Conservation (phyloP, 1,284 basidiomycete genomes). For the Omphalotus olearius region DNA sequence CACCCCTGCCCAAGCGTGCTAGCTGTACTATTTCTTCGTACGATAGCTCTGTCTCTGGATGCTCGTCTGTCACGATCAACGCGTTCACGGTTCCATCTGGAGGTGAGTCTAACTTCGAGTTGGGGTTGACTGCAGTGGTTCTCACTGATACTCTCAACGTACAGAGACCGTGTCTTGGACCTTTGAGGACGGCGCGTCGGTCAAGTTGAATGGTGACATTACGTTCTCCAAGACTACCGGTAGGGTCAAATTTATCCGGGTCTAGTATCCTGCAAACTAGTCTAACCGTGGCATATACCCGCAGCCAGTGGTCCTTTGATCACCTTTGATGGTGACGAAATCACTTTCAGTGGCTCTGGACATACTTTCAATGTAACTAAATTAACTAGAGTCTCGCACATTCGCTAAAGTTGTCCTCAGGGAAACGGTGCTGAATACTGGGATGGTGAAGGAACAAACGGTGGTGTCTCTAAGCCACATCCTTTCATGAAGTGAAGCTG, state of each 20-base stretch:
- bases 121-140: background rate
- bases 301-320: constrained; percentile 1
- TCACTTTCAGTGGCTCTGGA: constrained; percentile 42
- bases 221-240: too few species aligned
- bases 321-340: constrained; percentile 22
- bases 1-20: constrained; percentile 14
- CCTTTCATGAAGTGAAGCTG: constrained; percentile 45
- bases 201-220: too few species aligned
- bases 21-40: constrained; percentile 20
- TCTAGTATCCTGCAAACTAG: too few species aligned
- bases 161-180: constrained; percentile 1
- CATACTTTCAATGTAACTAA: constrained; percentile 43
- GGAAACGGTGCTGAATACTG: constrained; percentile 13
- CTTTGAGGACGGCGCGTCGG: too few species aligned
- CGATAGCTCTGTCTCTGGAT: constrained; percentile 16
- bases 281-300: too few species aligned
- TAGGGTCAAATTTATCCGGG: too few species aligned
- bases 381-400: constrained; percentile 16
- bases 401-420: background rate
- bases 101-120: background rate
- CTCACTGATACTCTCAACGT: background rate
- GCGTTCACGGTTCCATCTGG: constrained; percentile 19
- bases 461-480: constrained; percentile 35
- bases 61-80: constrained; percentile 16
- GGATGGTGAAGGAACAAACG: constrained; percentile 40